Base-by-base conservation (phyloP, 257 asterid species). In the Schizonepeta tenuifolia region DNA sequence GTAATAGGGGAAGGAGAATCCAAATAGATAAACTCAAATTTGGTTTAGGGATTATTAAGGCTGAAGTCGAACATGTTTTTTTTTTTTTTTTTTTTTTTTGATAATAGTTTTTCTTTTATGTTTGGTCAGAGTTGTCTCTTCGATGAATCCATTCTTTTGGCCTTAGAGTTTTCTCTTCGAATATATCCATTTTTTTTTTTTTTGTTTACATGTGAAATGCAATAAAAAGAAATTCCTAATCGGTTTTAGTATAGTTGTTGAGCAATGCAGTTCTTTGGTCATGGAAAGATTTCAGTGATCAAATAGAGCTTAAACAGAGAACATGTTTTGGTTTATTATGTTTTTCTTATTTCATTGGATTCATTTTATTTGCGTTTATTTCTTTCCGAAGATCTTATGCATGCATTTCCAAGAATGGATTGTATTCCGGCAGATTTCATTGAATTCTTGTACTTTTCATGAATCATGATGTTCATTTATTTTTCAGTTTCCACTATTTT, bases 381-480 rank as follows among this genome's bases (percentile, higher is more conserved):
- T 41, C 55, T 21, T 11, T 20, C 7, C 13, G 57, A 65, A 24
- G n/a, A 44, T 65, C 22, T 64, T 22, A 12, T 46, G 14, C 58
- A 8, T 44, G 47, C 20, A 46, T 49, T 11, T 18, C 28, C 10
- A n/a, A 47, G 18, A 47, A 46, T 28, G 28, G 33, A 9, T 28
- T 67, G 17, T n/a, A 31, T 26, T 28, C 17, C 46, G 49, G 18
- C 38, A 60, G 26, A 72, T 38, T 35, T 72, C 46, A 44, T 61
- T 7, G 67, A 2, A 33, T 61, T 72, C 58, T 61, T 51, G 21
- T 7, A 72, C 65, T 50, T 49, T 51, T 47, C 61, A 14, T 17
- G 13, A 5, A 41, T 13, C 4, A 13, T 44, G n/a, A 21, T 58
- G 22, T n/a, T 20, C 43, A 9, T 61, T 6, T 15, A 15, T 18